Conservation (phyloP, 768 basidiomycete genomes). For the Hygrophorus pudorinus region DNA sequence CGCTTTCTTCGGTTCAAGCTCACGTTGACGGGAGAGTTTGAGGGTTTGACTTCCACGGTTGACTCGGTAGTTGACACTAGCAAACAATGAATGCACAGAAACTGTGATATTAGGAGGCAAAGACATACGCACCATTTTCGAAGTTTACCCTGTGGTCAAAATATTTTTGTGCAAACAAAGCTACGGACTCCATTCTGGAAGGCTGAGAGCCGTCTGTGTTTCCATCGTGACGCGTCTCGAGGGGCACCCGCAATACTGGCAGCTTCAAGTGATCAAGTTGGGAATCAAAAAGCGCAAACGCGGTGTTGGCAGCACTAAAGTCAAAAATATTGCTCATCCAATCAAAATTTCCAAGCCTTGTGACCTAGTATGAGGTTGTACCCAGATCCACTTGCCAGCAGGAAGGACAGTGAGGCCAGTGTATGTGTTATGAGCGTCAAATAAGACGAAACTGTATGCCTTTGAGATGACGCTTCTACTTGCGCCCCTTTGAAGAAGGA, state of each 20-base stretch:
- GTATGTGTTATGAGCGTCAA: constrained; percentile 38
- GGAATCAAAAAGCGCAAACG: constrained; percentile 53
- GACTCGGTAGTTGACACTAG: background rate
- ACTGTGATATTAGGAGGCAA: no score
- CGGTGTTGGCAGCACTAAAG: constrained; percentile 1
- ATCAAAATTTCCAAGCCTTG: no score
- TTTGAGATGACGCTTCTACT: constrained; percentile 2
- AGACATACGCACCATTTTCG: background rate
- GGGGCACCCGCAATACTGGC: constrained; percentile 30
- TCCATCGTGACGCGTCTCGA: background rate
- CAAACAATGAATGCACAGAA: background rate
- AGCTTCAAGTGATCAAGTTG: constrained; percentile 39
- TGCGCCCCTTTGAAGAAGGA: background rate
- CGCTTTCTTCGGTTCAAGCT: background rate
- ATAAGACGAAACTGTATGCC: constrained; percentile 36
- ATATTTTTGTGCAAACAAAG: constrained; percentile 37
- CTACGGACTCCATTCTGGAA: constrained; percentile 23
- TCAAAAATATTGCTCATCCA: background rate
- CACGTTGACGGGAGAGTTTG: background rate
- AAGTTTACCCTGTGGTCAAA: constrained; percentile 29
- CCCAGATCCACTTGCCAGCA: constrained; percentile 10
- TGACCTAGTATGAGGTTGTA: constrained; percentile 12
- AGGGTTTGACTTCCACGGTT: background rate
- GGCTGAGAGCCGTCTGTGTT: background rate
- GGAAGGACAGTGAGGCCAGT: constrained; percentile 28